Base-by-base conservation (phyloP, 805 yeast genomes). In the Candida montana region DNA sequence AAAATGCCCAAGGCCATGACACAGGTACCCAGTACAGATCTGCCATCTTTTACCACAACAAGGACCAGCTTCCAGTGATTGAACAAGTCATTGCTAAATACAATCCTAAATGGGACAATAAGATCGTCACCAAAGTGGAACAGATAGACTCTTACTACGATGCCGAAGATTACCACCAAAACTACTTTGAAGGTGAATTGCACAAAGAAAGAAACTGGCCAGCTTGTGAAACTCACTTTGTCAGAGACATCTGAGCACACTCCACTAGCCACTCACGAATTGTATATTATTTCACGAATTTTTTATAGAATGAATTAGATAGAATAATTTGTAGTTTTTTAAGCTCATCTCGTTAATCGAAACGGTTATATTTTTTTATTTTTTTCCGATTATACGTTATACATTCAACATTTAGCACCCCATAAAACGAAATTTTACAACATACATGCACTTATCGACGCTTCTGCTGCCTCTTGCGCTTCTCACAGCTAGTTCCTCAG, bases 91-190 rank as follows among this genome's bases (percentile, higher is more conserved):
- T 73, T 51, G 71, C 72, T 18, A 71, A 68, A 36, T 70, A 79
- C 58, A 91, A 88, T 58, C 74, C 74, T 42, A 69, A 74, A 42
- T 90, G 88, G 83, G 68, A 71, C 37, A 71, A 81, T 53, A 67
- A 68, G 45, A 81, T 91, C 20, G 83, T 67, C 35, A 88, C 96
- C 1, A 63, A 62, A 24, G 75, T 88, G 39, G 82, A 75, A 54
- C 81, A 83, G 5, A 70, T 86, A 35, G 59, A 67, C 35, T 68
- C 68, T 41, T 90, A 86, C 72, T 83, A 79, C 69, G 95, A 88
- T 58, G 97, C 96, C n/a, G 97, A 90, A 62, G 88, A 79, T 23
- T 90, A 89, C 61, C 97, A 90, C 61, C 97, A 90, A 59, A 55
- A 72, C 47, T 90, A 90, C 60, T 69, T 89, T 54, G 70, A 72